These are phyloP conservation scores for Penicillium manginii DNA, from an alignment of 495 filamentous ascomycete genomes.

Conservation along the genomic window DNA sequence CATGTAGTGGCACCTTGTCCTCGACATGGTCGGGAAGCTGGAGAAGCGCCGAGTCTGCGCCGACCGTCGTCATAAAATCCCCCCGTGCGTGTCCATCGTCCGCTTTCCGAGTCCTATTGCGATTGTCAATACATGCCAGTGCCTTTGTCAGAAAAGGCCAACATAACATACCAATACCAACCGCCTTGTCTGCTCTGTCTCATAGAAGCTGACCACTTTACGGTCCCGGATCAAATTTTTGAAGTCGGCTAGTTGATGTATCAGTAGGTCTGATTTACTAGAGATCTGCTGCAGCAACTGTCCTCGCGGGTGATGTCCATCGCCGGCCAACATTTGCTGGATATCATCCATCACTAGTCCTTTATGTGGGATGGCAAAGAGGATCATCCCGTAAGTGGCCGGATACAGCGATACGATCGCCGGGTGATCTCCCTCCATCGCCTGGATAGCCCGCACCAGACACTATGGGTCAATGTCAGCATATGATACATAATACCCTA, in stretches of 20 bases:
- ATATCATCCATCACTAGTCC: slow-evolving; percentile 37
- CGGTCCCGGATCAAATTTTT: slow-evolving; percentile 34
- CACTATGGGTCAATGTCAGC: slow-evolving; percentile 19
- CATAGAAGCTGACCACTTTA: slow-evolving; percentile 37
- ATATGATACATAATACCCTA: background rate
- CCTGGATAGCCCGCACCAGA: slow-evolving; percentile 32
- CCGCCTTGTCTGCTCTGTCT: slow-evolving; percentile 33
- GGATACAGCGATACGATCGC: slow-evolving; percentile 33
- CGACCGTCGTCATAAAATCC: slow-evolving; percentile 18
- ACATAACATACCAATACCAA: slow-evolving; percentile 22
- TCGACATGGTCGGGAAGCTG: slow-evolving; percentile 19
- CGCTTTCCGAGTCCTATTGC: slow-evolving; percentile 22
- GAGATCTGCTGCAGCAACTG: slow-evolving; percentile 23
- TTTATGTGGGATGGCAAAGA: slow-evolving; percentile 38
- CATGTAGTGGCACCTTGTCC: slow-evolving; percentile 21
- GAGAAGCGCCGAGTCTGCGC: slow-evolving; percentile 19
- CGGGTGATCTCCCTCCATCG: slow-evolving; percentile 26
- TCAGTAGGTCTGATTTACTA: slow-evolving; percentile 24
- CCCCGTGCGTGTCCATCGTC: slow-evolving; percentile 23
- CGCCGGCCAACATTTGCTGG: slow-evolving; percentile 28
- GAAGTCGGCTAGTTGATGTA: slow-evolving; percentile 21
- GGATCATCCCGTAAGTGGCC: slow-evolving; percentile 41
- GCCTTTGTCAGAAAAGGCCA: slow-evolving; percentile 2
- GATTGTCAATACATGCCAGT: slow-evolving; percentile 15
- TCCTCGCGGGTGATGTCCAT: slow-evolving; percentile 28